Evolutionary conservation across 306 rosid species (phyloP).

Genomic region (Prunus campanulata): DNA sequence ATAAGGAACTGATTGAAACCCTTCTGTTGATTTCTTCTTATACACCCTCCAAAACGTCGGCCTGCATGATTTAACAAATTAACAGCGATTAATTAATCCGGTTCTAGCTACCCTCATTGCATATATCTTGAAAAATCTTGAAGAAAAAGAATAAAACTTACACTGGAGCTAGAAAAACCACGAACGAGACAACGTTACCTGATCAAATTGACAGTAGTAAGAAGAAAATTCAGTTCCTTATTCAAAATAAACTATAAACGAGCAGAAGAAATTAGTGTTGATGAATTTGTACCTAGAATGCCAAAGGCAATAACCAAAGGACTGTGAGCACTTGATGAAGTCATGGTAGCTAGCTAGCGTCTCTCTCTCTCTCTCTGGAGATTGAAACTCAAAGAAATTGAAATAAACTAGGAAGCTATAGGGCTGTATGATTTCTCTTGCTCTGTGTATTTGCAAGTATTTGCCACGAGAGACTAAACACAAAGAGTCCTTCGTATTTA

Average conservation of each 20-base stretch:
- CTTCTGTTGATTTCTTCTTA: constrained; percentile 93
- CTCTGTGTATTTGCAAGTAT: not conserved
- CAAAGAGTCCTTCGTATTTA: constrained; percentile 36
- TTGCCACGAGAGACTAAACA: constrained; percentile 5
- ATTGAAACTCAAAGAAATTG: constrained; percentile 9
- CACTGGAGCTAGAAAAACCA: constrained; percentile 87
- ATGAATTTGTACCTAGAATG: constrained; percentile 47
- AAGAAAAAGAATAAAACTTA: constrained; percentile 31
- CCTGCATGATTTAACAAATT: constrained; percentile 29
- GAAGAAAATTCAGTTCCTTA: not conserved
- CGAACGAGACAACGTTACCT: constrained; percentile 80
- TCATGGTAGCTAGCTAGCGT: constrained; percentile 18
- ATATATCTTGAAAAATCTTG: not conserved
- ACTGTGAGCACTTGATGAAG: constrained; percentile 22
- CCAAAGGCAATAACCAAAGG: constrained; percentile 55
- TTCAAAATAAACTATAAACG: not conserved
- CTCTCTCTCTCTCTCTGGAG: not conserved
- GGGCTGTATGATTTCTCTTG: not conserved
- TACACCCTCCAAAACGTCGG: constrained; percentile 64
- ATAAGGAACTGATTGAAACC: constrained; percentile 82
- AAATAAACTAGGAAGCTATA: constrained; percentile 5
- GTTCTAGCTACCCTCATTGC: not conserved
- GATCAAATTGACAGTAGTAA: not conserved
- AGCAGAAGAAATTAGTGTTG: not conserved
- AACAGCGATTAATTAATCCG: not conserved